Evolutionary conservation across 768 basidiomycete species (phyloP).

Genomic region (Harrya chromipes): DNA sequence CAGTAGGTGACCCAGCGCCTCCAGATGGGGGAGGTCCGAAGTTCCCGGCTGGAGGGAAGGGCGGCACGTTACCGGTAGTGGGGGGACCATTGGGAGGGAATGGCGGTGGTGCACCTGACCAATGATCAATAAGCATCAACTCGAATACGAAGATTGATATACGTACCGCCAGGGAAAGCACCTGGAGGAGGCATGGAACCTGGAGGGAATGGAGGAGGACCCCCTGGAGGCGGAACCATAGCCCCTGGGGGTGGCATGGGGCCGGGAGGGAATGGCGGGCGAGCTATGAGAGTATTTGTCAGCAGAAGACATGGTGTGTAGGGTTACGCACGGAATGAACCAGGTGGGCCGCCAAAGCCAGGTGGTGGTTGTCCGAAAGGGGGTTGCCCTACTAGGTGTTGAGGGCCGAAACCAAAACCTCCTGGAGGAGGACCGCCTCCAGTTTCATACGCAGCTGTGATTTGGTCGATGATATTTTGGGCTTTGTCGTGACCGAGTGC

Average conservation of each 20-base stretch:
- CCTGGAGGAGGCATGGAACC: constrained; percentile 47
- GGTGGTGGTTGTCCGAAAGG: constrained; percentile 53
- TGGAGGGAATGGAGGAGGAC: constrained; percentile 74
- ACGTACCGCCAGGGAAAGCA: constrained; percentile 48
- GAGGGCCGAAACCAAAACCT: constrained; percentile 83
- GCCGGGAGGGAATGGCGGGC: constrained; percentile 72
- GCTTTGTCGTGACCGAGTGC: constrained; percentile 95
- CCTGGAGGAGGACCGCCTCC: constrained; percentile 84
- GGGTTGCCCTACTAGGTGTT: constrained; percentile 61
- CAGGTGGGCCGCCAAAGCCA: constrained; percentile 50
- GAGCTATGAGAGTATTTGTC: constrained; percentile 36
- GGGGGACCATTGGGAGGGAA: constrained; percentile 46
- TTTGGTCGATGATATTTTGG: constrained; percentile 97
- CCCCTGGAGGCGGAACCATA: constrained; percentile 54
- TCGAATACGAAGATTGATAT: not conserved
- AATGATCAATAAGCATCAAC: constrained; percentile 3
- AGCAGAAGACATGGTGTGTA: not conserved
- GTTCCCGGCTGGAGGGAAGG: constrained; percentile 31
- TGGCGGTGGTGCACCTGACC: constrained; percentile 40
- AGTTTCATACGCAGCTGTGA: constrained; percentile 88
- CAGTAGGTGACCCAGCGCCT: too few species aligned
- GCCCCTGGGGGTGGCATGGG: constrained; percentile 43
- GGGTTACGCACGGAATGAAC: constrained; percentile 13
- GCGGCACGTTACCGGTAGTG: constrained; percentile 31
- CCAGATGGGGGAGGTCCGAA: constrained; percentile 39